Percentiles rank a stretch among this genome's conserved stretches.
phyloP scores from a whole-genome alignment of 2,329 filamentous ascomycete genomes.

The Fusarium virguliforme region DNA sequence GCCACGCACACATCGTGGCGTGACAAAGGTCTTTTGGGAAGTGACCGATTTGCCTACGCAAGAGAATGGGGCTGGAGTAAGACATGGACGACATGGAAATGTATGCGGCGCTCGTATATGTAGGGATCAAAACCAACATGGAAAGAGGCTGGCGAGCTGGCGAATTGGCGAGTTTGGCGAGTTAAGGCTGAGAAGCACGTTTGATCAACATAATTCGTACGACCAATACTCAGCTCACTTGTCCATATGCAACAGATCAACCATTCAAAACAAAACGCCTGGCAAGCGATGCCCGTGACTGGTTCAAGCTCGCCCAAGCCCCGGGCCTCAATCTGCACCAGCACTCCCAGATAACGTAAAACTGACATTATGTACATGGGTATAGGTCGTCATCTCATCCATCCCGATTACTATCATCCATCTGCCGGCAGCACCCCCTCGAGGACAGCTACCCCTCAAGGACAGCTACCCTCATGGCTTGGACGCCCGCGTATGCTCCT shows the following conservation, averaged over 20 bases:
- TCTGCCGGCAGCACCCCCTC: not conserved
- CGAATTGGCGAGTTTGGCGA: too few species aligned
- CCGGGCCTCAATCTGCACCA: slow-evolving; percentile 1
- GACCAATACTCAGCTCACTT: not conserved
- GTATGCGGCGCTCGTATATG: not conserved
- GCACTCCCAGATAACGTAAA: slow-evolving; percentile 23
- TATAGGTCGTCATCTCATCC: slow-evolving; percentile 50
- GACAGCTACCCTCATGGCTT: slow-evolving; percentile 28
- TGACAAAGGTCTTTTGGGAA: not conserved
- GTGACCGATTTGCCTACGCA: not conserved
- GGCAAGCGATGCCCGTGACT: slow-evolving; percentile 1
- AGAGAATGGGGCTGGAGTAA: slow-evolving; percentile 1
- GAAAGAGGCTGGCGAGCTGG: not conserved
- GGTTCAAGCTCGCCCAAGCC: slow-evolving; percentile 1
- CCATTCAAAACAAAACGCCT: not conserved
- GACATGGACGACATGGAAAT: not conserved
- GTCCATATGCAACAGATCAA: not conserved
- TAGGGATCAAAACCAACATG: not conserved
- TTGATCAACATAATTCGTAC: not conserved
- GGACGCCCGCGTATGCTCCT: slow-evolving; percentile 67
- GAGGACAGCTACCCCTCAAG: too few species aligned
- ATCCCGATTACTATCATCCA: slow-evolving; percentile 17
- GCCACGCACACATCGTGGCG: not conserved
- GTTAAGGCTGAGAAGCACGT: not conserved
- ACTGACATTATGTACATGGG: slow-evolving; percentile 42